These are phyloP conservation scores for Rhamnella rubrinervis DNA, from an alignment of 331 rosid species.

Conservation along the genomic window DNA sequence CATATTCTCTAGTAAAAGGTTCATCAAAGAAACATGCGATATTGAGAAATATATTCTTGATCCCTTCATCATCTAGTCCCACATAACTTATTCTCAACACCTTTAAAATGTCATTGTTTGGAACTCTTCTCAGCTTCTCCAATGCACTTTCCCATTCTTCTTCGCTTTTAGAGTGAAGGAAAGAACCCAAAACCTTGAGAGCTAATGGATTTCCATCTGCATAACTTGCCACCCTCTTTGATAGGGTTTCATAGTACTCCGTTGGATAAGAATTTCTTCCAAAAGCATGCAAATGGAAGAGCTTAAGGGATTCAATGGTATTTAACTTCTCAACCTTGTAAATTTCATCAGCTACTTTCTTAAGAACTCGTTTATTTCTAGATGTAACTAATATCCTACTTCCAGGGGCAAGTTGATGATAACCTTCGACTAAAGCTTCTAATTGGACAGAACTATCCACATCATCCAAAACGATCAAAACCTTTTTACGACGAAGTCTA, in stretches of 20 bases:
- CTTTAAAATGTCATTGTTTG: background rate
- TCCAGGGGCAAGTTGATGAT: background rate
- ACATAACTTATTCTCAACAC: background rate
- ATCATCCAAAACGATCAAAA: background rate
- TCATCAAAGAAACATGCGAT: background rate
- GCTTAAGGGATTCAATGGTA: background rate
- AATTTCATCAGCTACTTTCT: background rate
- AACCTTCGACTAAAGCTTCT: background rate
- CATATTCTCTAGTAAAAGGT: background rate
- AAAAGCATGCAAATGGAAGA: background rate
- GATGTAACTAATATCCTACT: background rate
- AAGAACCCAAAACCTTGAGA: constrained; percentile 1
- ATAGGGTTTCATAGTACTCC: background rate
- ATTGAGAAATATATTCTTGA: background rate
- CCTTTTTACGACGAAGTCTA: background rate
- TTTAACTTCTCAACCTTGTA: background rate
- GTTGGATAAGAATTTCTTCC: background rate
- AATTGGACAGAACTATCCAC: background rate
- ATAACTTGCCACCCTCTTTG: background rate
- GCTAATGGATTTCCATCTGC: background rate
- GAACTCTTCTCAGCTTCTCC: background rate
- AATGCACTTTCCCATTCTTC: background rate
- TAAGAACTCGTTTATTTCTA: background rate
- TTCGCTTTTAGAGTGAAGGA: background rate
- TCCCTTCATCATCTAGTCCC: background rate